Evolutionary conservation across 2,329 filamentous ascomycete species (phyloP), one percentile per base, ranked within the genome.

Genomic region (Teratosphaeriaceae sp.): DNA sequence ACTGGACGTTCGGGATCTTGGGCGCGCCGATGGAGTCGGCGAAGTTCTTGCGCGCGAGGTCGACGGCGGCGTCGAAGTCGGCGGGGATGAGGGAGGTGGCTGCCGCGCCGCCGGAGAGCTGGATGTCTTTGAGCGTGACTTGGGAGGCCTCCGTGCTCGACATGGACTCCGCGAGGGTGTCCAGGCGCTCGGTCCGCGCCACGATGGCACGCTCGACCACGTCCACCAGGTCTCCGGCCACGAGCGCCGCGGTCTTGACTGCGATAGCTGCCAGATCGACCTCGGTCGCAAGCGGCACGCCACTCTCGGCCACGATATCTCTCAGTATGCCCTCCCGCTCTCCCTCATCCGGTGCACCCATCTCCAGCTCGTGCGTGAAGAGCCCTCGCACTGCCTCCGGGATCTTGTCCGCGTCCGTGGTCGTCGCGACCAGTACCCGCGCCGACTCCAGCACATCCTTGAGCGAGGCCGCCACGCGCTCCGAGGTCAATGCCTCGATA

Each of bases 1-100:
- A 98, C 70, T 90, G 88, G 55, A 96, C 89, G 67, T 98, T 98
- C 72, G 92, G 92, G 60, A 97, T 90, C 71, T 98, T 97, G 2
- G 92, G 92, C 4, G 92, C 92, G 19, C 92, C 92, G 51, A 98
- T 98, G 0, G 90, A 84, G 63, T 97, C 92, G 5, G 92, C 90
- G 62, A 98, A 98, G 66, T 96, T 97, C 74, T 96, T 96, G 42
- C 92, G 82, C 1, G 92, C 92, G 5, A 89, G 88, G 46, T 97
- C 90, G 3, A 98, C 90, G 0, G 92, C 92, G n/a, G 82, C 69
- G 42, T 95, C 88, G 52, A 97, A 90, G 64, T 98, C 92, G 2
- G 76, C 72, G 53, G 85, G 85, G 1, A 82, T 89, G 9, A 98
- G 74, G 40, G 85, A 86, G 21, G 81, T 81, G 4, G 85, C 85